These are phyloP conservation scores for Aspergillus saccharolyticus DNA, from an alignment of 495 filamentous ascomycete genomes.

Conservation along the genomic window DNA sequence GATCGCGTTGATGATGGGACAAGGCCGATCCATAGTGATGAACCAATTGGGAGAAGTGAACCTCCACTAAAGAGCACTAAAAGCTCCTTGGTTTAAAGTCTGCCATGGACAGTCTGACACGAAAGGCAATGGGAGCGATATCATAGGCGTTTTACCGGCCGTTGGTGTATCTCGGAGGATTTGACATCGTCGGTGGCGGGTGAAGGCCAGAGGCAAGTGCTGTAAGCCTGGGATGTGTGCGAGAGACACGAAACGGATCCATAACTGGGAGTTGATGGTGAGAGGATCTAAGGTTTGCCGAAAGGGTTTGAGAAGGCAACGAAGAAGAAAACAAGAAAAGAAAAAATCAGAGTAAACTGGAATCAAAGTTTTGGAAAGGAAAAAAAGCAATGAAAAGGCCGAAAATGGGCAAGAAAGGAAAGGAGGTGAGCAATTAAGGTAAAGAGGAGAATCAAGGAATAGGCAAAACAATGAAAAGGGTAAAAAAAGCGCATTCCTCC, in stretches of 20 bases:
- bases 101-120: background rate
- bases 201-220: background rate
- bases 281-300: slow-evolving; percentile 2
- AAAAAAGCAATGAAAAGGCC: slow-evolving; percentile 9
- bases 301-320: slow-evolving; percentile 4
- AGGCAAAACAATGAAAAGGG: slow-evolving; percentile 4
- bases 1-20: background rate
- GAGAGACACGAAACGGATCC: slow-evolving; percentile 1
- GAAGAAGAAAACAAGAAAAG: slow-evolving; percentile 6
- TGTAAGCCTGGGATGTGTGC: slow-evolving; percentile 6
- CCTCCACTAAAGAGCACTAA: background rate
- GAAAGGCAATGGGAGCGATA: background rate
- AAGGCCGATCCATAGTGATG: background rate
- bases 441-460: slow-evolving; percentile 5
- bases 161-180: slow-evolving; percentile 3
- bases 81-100: background rate
- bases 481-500: slow-evolving; percentile 11
- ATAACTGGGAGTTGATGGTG: slow-evolving; percentile 5
- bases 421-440: background rate
- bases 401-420: slow-evolving; percentile 4
- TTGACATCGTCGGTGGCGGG: slow-evolving; percentile 1
- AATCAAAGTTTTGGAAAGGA: slow-evolving; percentile 3
- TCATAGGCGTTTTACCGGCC: background rate
- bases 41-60: background rate
- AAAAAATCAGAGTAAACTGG: slow-evolving; percentile 12